Conservation (phyloP, 345 rosid species). For the Eucalyptus cloeziana region DNA sequence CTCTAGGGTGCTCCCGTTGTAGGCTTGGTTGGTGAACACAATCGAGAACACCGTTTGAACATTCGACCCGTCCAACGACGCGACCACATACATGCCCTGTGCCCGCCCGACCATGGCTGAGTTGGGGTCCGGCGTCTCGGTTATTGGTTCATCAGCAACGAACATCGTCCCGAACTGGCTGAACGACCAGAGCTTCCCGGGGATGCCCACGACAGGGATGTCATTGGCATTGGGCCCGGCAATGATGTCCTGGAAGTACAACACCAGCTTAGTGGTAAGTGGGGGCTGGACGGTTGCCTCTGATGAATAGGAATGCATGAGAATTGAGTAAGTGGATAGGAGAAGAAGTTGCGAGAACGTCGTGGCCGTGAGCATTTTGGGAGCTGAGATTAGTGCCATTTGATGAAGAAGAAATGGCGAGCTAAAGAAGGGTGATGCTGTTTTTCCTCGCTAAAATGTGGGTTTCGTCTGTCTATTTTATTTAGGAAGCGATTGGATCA, state of each 20-base stretch:
- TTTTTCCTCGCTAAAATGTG: not conserved
- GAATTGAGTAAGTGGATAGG: not conserved
- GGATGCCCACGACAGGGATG: not conserved
- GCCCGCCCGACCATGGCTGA: not conserved
- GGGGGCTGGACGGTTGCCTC: not conserved
- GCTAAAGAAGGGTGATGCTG: not conserved
- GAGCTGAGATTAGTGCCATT: not conserved
- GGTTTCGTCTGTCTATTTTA: not conserved
- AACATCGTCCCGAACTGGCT: not conserved
- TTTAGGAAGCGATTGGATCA: not conserved
- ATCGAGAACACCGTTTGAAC: not conserved
- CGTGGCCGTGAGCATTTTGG: not conserved
- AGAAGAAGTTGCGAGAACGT: not conserved
- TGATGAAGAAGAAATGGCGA: not conserved
- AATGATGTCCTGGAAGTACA: not conserved
- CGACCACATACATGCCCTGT: not conserved
- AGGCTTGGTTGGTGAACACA: constrained; percentile 1
- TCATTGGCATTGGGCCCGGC: not conserved
- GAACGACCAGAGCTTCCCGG: not conserved
- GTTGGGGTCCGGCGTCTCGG: not conserved
- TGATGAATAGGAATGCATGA: not conserved
- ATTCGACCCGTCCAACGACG: not conserved
- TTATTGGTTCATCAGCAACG: not conserved
- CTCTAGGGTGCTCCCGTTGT: constrained; percentile 2
- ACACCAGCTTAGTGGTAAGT: not conserved